Percentiles rank a stretch among this genome's conserved stretches.
phyloP scores from a whole-genome alignment of 2,329 filamentous ascomycete genomes.

The Trichoderma cornu-damae region DNA sequence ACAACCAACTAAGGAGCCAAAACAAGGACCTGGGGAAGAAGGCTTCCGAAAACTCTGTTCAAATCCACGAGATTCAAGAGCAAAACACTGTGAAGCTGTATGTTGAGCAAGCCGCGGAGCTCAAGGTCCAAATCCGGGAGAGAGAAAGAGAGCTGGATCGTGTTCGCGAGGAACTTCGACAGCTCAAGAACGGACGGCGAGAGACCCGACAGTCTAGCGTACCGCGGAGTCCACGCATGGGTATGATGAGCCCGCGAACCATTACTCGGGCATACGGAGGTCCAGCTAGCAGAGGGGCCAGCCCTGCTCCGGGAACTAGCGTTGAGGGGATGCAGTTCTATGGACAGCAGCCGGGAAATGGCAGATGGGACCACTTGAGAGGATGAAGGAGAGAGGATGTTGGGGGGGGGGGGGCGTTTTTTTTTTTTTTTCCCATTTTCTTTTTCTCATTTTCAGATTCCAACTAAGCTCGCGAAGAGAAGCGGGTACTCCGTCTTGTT shows the following conservation, averaged over 20 bases:
- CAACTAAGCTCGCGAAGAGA: neutral
- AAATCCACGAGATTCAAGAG: slow-evolving; percentile 45
- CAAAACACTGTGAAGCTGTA: slow-evolving; percentile 33
- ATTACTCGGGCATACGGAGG: slow-evolving; percentile 32
- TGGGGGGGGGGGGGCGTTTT: too few species aligned
- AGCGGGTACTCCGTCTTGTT: neutral
- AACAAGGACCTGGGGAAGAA: slow-evolving; percentile 39
- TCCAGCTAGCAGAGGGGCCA: slow-evolving; percentile 46
- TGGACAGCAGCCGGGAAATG: slow-evolving; percentile 35
- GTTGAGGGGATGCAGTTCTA: slow-evolving; percentile 39
- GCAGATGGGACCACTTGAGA: slow-evolving; percentile 42
- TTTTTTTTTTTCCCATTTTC: neutral
- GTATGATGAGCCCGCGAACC: slow-evolving; percentile 48
- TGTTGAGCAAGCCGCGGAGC: slow-evolving; percentile 37
- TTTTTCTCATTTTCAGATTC: neutral
- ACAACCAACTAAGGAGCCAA: slow-evolving; percentile 40
- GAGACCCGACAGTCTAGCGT: slow-evolving; percentile 54
- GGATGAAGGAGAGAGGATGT: slow-evolving; percentile 29
- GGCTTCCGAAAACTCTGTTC: slow-evolving; percentile 42
- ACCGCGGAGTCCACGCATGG: slow-evolving; percentile 52
- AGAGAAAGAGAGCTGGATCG: slow-evolving; percentile 48
- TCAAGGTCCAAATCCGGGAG: slow-evolving; percentile 42
- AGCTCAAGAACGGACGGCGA: slow-evolving; percentile 45
- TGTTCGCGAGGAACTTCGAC: slow-evolving; percentile 44
- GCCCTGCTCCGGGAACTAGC: slow-evolving; percentile 38